Conservation (phyloP, 2,329 filamentous ascomycete genomes). For the Fusarium sp. region DNA sequence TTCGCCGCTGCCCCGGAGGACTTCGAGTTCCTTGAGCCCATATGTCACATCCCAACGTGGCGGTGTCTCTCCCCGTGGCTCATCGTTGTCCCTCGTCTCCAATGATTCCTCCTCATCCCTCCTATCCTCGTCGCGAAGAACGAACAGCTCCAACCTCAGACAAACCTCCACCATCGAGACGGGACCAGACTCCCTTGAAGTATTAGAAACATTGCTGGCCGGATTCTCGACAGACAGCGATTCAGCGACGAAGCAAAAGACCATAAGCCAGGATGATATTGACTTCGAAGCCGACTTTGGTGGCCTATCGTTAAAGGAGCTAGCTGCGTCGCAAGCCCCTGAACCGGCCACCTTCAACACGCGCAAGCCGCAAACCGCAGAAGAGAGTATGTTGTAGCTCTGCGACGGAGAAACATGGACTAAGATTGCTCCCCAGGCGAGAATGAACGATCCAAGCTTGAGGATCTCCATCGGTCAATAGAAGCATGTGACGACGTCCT, state of each 20-base stretch:
- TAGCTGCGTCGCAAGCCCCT: constrained; percentile 59
- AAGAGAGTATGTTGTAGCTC: constrained; percentile 73
- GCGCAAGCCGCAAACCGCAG: constrained; percentile 70
- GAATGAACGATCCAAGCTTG: constrained; percentile 84
- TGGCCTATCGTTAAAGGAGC: constrained; percentile 79
- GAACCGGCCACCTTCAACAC: constrained; percentile 33
- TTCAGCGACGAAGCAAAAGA: constrained; percentile 20
- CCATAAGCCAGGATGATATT: constrained; percentile 64
- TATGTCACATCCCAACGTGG: constrained; percentile 76
- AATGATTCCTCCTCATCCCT: constrained; percentile 84
- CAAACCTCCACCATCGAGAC: constrained; percentile 65
- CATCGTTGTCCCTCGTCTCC: constrained; percentile 81
- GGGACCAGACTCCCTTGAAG: constrained; percentile 76
- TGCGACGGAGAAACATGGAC: neutral
- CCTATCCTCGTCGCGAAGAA: constrained; percentile 69
- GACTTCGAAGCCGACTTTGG: constrained; percentile 81
- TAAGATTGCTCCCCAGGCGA: constrained; percentile 66
- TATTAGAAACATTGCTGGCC: constrained; percentile 67
- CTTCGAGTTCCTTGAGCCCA: constrained; percentile 76
- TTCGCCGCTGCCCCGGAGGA: constrained; percentile 76
- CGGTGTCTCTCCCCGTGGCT: constrained; percentile 76
- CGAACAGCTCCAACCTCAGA: constrained; percentile 77
- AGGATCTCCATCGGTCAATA: constrained; percentile 92
- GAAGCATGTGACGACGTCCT: constrained; percentile 91
- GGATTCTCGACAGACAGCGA: constrained; percentile 37